Evolutionary conservation across 139 green algal genomes (phyloP).

Genomic region (Coelastrella sp.): DNA sequence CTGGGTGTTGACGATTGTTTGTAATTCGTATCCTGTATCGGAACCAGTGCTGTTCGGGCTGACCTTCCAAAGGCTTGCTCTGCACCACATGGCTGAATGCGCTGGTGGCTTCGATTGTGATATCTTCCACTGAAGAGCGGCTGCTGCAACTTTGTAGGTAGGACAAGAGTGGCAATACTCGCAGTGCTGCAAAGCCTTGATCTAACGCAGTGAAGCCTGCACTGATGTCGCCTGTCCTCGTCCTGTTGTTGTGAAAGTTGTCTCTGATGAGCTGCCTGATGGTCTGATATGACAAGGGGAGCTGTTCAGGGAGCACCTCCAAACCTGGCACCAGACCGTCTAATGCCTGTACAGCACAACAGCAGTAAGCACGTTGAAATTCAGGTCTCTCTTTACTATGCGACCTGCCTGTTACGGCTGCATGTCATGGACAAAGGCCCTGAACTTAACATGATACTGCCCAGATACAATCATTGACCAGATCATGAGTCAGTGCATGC

Average conservation of each 20-base stretch:
- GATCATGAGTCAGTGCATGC: too few relatives aligned
- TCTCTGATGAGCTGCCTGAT: neutral
- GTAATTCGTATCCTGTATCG: slow-evolving; percentile 6
- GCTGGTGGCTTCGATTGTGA: slow-evolving; percentile 20
- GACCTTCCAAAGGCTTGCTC: too few relatives aligned
- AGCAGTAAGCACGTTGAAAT: neutral
- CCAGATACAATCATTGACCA: too few relatives aligned
- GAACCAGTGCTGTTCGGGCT: neutral
- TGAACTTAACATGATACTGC: too few relatives aligned
- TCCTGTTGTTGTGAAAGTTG: neutral
- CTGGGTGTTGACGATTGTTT: slow-evolving; percentile 1
- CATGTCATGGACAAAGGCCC: too few relatives aligned
- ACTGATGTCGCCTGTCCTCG: neutral
- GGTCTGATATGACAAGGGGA: neutral
- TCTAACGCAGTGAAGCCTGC: neutral
- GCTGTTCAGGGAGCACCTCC: neutral
- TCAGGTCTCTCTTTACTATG: too few relatives aligned
- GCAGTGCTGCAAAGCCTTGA: slow-evolving; percentile 29
- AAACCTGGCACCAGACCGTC: slow-evolving; percentile 7
- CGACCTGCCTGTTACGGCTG: too few relatives aligned
- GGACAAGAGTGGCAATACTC: neutral
- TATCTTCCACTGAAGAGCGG: neutral
- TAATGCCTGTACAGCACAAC: neutral
- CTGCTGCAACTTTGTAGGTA: slow-evolving; percentile 30
- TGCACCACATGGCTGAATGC: neutral